Base-by-base conservation (phyloP, 2,329 filamentous ascomycete species). In the Xylariaceae sp. region DNA sequence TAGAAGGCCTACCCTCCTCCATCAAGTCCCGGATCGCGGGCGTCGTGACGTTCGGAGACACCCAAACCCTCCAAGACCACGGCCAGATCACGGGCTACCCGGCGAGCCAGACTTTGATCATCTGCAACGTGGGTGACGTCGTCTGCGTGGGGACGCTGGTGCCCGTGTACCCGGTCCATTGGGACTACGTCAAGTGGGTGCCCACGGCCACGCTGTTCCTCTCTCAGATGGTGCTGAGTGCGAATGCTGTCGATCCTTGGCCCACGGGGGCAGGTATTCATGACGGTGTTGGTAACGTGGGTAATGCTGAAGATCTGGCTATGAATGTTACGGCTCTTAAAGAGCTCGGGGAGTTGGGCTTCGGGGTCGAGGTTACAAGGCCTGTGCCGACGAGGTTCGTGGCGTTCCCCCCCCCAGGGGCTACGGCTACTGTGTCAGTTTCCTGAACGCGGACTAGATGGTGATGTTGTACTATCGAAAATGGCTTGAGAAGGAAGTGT, bases 61-160 rank as follows among this genome's bases (percentile, higher is more conserved):
- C 61, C 17, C 59, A 59, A 45, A 57, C 59, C 34, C 35, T 36
- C 33, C 58, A 66, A 36, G 61, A 65, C 45, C 50, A 55, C 15
- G 62, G 56, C 13, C 55, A 57, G 34, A 64, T 67, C 37, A 46
- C 47, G 24, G 55, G 58, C 27, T 66, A 58, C 48, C 57, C 60
- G 15, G 32, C 46, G 11, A 57, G 60, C 32, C 57, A 60, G 50
- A 64, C 60, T 34, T 57, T 62, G 28, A 60, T 66, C 46, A 66
- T 66, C 53, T 68, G 65, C 55, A 66, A 65, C 46, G 11, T 40
- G 7, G 62, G 62, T 34, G 65, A 68, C 41, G 51, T 55, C 19
- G 56, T 67, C 38, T 67, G 65, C 52, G 43, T 40, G 3, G 61
- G 63, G 34, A 58, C 50, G 1, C 53, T 67, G 9, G 53, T 49